Base-by-base conservation (phyloP, 2,329 filamentous ascomycete genomes). In the Talaromyces piceae region DNA sequence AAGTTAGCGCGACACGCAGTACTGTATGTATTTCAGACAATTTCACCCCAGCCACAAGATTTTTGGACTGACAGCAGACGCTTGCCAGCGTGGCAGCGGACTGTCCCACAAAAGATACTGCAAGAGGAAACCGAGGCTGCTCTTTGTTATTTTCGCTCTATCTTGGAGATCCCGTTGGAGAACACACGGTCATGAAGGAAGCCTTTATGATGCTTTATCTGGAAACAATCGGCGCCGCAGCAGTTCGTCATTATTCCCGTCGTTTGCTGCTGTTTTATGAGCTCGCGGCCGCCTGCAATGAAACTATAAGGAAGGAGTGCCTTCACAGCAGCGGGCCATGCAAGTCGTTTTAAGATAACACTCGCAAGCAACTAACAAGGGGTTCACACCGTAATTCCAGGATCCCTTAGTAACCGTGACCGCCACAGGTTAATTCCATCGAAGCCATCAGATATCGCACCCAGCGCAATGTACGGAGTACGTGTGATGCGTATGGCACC, bases 61-160 rank as follows among this genome's bases (percentile, higher is more conserved):
- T 25, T 46, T 61, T 61, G 62, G 62, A 56, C 53, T 59, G 61
- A 58, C n/a, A n/a, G n/a, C n/a, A n/a, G n/a, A n/a, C 62, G 58
- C 49, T 52, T 63, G 62, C 60, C 62, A 63, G 56, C 60, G 58
- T 64, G 61, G 60, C 61, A 62, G 54, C 54, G 51, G 50, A 25
- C 41, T 52, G 53, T 53, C 51, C 51, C 51, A 49, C 51, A 28
- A 26, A 26, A 41, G 39, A 37, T n/a, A n/a, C n/a, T n/a, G n/a
- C n/a, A n/a, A n/a, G n/a, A n/a, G 20, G 20, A 22, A 2, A 7
- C 37, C 39, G 9, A 41, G 39, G 22, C 39, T 41, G 22, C 23
- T 43, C 23, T 5, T 13, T n/a, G 13, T 43, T 12, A 16, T 16
- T 30, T 43, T 25, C 13, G 11, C 25, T 43, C 12, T 13, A 13